Evolutionary conservation across 2,329 filamentous ascomycete genomes (phyloP), one percentile per base, ranked within the genome.

Genomic region (Ophiosphaerella korrae): DNA sequence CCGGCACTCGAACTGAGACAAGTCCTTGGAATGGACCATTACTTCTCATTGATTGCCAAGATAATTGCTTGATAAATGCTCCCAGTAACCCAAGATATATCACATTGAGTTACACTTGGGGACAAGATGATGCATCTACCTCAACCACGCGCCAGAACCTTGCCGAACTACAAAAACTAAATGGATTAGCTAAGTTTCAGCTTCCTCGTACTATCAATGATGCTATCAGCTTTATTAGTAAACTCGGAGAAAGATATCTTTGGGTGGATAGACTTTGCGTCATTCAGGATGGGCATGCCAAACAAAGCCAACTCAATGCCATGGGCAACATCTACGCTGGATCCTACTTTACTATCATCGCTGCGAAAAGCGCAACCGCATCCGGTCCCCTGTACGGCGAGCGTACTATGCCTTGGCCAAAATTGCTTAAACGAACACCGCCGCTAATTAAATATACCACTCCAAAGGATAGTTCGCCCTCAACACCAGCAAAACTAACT

Each of bases 51-150:
- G 55, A 58, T 43, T 45, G 48, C 13, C 7, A 33, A n/a, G 35
- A 52, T 14, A 35, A 38, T 13, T 55, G 52, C 35, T 32, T 58
- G 4, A 45, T 58, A 4, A 21, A 24, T 7, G 29, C 52, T 16
- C 48, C 45, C 16, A 8, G 32, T 5, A 40, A 43, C 9, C 49
- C 38, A 13, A 38, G 21, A 23, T 62, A 62, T 32, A 39, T 62
- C 13, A 52, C 59, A 18, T 39, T 62, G 18, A 51, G 45, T 14
- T 62, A 62, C 29, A 50, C 54, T 1, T 62, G 59, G 59, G 59
- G 59, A 14, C 34, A 35, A 23, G 42, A 45, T 33, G 24, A 16
- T n/a, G 33, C 11, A 23, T 45, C 44, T 2, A 34, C 45, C 21
- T 44, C 38, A 21, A 39, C 50, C 7, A 54, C 48, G 2, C 37